Evolutionary conservation across 2,329 filamentous ascomycete genomes (phyloP), one percentile per base, ranked within the genome.

Genomic region (Exserohilum rostratum): DNA sequence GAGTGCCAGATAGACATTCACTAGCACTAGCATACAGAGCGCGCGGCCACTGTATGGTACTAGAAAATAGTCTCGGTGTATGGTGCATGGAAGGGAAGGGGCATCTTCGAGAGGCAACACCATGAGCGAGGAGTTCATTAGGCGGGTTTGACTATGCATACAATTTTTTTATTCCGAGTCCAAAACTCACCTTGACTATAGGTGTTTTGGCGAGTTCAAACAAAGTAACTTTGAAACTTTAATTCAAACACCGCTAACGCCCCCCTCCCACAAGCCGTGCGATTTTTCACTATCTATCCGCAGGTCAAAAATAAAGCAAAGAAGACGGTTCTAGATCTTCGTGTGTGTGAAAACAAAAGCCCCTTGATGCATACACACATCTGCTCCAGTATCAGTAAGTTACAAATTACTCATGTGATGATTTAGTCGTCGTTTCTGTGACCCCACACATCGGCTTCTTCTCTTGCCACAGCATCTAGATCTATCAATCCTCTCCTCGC

Each of bases 391-490:
- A n/a, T n/a, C n/a, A n/a, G n/a, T n/a, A n/a, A n/a, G n/a, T n/a
- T n/a, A n/a, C n/a, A n/a, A n/a, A n/a, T n/a, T n/a, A n/a, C n/a
- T n/a, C n/a, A n/a, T n/a, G n/a, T n/a, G n/a, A n/a, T n/a, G n/a
- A n/a, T n/a, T n/a, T n/a, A 48, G 51, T 34, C 48, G 46, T 69
- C 68, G 43, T 70, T 69, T 22, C 63, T 58, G 31, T 71, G 68
- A 2, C 70, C 70, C 72, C 72, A 75, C 49, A 73, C 72, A 25
- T 70, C 71, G 50, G 66, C 69, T 62, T 74, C 72, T 52, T 74
- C 70, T 44, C 66, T 66, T 22, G 70, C 70, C 15, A 74, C 71
- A 31, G 59, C 70, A 60, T 74, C 71, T 13, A 73, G 40, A 66
- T 73, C 71, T 31, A 73, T 56, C 51, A 74, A 47, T 1, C 57